These are phyloP conservation scores for Chenopodium berlandieri DNA, from an alignment of 148 eudicot genomes.

Conservation along the genomic window DNA sequence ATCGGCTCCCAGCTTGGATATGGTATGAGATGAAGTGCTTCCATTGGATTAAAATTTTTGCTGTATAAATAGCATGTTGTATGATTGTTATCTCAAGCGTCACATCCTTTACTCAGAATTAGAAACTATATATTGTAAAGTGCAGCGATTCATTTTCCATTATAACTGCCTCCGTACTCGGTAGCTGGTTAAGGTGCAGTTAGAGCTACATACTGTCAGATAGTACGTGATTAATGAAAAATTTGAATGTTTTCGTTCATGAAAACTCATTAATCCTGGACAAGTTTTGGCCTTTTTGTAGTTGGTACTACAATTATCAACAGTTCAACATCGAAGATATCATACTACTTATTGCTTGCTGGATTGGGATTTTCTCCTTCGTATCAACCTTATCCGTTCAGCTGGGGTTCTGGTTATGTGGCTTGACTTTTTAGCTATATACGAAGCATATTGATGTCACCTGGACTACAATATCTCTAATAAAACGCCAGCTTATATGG, in stretches of 20 bases:
- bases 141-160: background rate
- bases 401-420: background rate
- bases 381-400: background rate
- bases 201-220: background rate
- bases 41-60: conserved; percentile 6
- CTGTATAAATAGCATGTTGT: conserved; percentile 24
- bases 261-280: background rate
- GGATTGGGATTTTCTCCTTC: background rate
- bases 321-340: background rate
- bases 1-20: conserved; percentile 11
- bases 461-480: too few relatives aligned
- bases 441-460: too few relatives aligned
- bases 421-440: background rate
- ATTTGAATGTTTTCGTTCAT: conserved; percentile 17
- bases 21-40: conserved; percentile 21
- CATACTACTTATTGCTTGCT: too few relatives aligned
- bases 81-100: conserved; percentile 18
- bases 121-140: conserved; percentile 1
- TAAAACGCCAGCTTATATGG: too few relatives aligned
- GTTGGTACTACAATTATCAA: background rate
- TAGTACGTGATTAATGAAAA: conserved; percentile 6
- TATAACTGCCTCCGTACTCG: background rate
- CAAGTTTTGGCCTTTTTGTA: background rate
- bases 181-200: conserved; percentile 9
- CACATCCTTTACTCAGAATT: conserved; percentile 12